phyloP scores from a whole-genome alignment of 805 yeast genomes.

The Phaffomyces antillensis region DNA sequence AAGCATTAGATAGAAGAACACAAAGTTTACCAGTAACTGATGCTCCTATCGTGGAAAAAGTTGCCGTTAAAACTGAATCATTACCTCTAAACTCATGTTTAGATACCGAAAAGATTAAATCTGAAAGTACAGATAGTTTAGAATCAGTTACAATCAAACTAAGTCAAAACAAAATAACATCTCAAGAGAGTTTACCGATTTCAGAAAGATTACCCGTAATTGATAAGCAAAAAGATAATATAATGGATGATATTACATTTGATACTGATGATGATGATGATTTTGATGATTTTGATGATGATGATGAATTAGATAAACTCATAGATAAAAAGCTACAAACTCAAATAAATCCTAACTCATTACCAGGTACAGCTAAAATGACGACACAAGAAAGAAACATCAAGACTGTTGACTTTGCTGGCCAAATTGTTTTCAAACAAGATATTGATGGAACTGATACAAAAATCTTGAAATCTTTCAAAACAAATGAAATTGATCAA shows the following conservation, averaged over 20 bases:
- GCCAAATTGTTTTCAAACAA: conserved; percentile 17
- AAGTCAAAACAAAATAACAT: conserved; percentile 1
- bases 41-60: no score
- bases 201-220: no score
- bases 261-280: conserved; percentile 9
- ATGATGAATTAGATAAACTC: conserved; percentile 4
- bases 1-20: conserved; percentile 3
- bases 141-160: background rate
- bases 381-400: conserved; percentile 20
- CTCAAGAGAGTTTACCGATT: background rate
- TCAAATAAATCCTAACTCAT: background rate
- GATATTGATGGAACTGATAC: conserved; percentile 20
- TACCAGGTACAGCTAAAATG: background rate
- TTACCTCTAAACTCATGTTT: no score
- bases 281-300: conserved; percentile 12
- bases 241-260: conserved; percentile 7
- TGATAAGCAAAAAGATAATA: conserved; percentile 6
- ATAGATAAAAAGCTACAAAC: conserved; percentile 9
- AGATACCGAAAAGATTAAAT: no score
- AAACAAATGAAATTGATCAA: conserved; percentile 7
- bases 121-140: conserved; percentile 1
- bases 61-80: no score
- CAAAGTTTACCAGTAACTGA: background rate
- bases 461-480: conserved; percentile 5
- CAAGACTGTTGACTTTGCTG: conserved; percentile 14